Evolutionary conservation across 441 rosid species (phyloP), one percentile per base, ranked within the genome.

Genomic region (Populus hybrid): DNA sequence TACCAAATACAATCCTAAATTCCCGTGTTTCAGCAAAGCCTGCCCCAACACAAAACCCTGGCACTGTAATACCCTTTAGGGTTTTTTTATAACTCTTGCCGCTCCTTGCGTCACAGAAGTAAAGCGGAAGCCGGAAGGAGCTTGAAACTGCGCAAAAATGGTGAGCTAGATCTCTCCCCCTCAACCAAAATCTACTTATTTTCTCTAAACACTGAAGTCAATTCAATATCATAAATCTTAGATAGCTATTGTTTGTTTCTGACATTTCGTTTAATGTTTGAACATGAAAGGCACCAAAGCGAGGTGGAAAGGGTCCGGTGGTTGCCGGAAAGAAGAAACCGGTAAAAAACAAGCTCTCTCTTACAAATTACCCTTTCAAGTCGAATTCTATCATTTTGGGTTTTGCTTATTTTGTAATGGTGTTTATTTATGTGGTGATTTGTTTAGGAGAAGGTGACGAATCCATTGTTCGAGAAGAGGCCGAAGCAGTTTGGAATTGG

Each of bases 401-500:
- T 7, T 16, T 7, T 70, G 21, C 12, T 36, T n/a, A 4, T 46
- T 46, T 26, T 24, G 26, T 23, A 2, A 36, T 71, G 19, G 2
- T 28, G 24, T 7, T 32, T 32, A 2, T n/a, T 23, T 34, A 16
- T 63, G 21, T 21, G 69, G 67, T 21, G 5, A 1, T 24, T 38
- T 19, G 3, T 19, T 42, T 65, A 90, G 94, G 94, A 91, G 80
- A 93, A 91, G 85, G 92, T 87, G 12, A 82, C 82, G 32, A 91
- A 92, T 72, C 95, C 97, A 12, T 75, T 93, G 59, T 93, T 93
- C 19, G 98, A 93, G 89, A 93, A 90, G 82, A 84, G 97, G 63
- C 92, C 93, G 0, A 91, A 88, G 87, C 94, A 91, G 83, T 91
- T 93, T 36, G 98, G 98, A 3, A 90, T 93, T 6, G 97, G 98